Base-by-base conservation (phyloP, 768 basidiomycete species). In the Suillus lakei region DNA sequence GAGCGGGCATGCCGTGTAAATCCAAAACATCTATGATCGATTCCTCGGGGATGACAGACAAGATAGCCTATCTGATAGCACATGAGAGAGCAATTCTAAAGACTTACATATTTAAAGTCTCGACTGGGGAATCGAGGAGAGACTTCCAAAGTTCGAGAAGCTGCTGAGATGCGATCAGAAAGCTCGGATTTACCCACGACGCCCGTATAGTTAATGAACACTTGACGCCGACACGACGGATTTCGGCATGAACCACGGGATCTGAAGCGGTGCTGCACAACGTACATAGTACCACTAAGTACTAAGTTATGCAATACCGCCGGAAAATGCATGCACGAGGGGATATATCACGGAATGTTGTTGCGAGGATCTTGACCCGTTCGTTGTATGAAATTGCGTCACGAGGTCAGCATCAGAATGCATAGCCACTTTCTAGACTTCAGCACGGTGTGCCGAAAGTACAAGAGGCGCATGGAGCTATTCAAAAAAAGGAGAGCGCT, bases 121-220 rank as follows among this genome's bases (percentile, higher is more conserved):
- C 10, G 10, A 32, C 18, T 18, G 5, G 48, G 48, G 23, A 50
- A 23, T 21, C 30, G 53, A 21, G 6, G 23, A 44, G 51, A 26
- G 15, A 26, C 4, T 51, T 51, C 50, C 16, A 18, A 2, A 28
- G 4, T 58, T 58, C 56, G 56, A 39, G 56, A 58, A 58, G 32
- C 18, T 39, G 36, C 63, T 41, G 23, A 43, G 34, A 61, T 39
- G 23, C 26, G 62, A 63, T 38, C 36, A 56, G 55, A 39, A 58
- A 39, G 36, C 26, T 58, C 56, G 9, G 8, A 32, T n/a, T 32
- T 54, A 30, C 53, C 30, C 53, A n/a, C 30, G 53, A 48, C 13
- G 39, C 15, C 6, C 39, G 39, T 7, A 50, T 48, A 44, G 43
- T 13, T 43, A 44, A 44, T 44, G 43, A 48, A 13, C 0, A 50